Conservation (phyloP, 1,139 yeast species). For the Geotrichum siamense region DNA sequence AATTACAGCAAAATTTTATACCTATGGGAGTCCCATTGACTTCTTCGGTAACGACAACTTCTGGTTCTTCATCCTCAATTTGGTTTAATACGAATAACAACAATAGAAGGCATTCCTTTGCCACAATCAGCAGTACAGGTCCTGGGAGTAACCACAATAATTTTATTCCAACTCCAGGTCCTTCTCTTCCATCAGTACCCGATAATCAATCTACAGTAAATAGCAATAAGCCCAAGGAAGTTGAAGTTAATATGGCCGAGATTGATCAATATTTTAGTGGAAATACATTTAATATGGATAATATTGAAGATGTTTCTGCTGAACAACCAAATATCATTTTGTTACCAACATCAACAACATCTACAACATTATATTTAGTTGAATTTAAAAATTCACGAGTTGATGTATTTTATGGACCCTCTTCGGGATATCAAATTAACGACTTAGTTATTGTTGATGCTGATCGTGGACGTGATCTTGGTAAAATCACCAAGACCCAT, state of each 20-base stretch:
- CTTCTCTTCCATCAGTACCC: constrained; percentile 3
- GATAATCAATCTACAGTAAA: not conserved
- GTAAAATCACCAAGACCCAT: constrained; percentile 61
- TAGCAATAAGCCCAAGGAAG: not conserved
- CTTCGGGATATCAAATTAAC: constrained; percentile 50
- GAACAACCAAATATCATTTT: constrained; percentile 4
- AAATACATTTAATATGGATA: not conserved
- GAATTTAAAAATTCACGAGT: constrained; percentile 81
- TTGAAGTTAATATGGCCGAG: not conserved
- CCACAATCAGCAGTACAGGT: constrained; percentile 6
- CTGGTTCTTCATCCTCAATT: constrained; percentile 6
- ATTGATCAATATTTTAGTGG: not conserved
- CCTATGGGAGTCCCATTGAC: constrained; percentile 3
- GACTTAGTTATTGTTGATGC: constrained; percentile 94
- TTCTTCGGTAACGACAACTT: not conserved
- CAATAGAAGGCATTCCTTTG: constrained; percentile 15
- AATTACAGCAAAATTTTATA: not conserved
- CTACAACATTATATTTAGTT: constrained; percentile 49
- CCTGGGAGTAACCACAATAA: not conserved
- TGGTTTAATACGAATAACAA: constrained; percentile 11
- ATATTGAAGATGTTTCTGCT: constrained; percentile 10
- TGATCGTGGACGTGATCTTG: constrained; percentile 92
- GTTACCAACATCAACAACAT: not conserved
- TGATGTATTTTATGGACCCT: constrained; percentile 72
- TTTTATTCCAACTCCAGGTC: constrained; percentile 1